Evolutionary conservation across 495 filamentous ascomycete genomes (phyloP).

Genomic region (Hyaloscypha variabilis): DNA sequence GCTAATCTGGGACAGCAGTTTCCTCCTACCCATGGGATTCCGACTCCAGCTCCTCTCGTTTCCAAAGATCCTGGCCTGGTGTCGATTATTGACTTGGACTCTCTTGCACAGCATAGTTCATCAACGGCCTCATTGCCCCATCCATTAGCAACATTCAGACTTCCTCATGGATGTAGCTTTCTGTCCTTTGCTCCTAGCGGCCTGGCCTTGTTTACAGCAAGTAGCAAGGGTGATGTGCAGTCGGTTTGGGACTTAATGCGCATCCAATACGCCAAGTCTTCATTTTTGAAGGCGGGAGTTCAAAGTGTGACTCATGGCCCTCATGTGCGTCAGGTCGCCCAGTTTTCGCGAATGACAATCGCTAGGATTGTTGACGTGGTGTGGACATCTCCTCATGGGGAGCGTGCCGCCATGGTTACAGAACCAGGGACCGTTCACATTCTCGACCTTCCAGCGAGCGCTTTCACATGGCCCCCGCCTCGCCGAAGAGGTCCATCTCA

Average conservation of each 20-base stretch:
- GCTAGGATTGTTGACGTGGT: constrained; percentile 87
- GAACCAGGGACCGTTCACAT: constrained; percentile 93
- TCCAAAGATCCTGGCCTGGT: constrained; percentile 75
- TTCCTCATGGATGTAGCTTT: constrained; percentile 86
- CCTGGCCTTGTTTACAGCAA: constrained; percentile 82
- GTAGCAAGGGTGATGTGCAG: constrained; percentile 88
- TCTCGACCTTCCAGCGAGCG: constrained; percentile 79
- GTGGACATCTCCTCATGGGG: constrained; percentile 81
- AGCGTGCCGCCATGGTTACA: constrained; percentile 82
- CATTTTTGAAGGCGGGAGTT: constrained; percentile 48
- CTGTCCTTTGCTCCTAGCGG: constrained; percentile 88
- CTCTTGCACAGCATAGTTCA: constrained; percentile 48
- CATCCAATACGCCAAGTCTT: constrained; percentile 56
- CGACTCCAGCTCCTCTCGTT: constrained; percentile 42
- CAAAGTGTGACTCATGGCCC: constrained; percentile 38
- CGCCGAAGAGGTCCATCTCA: constrained; percentile 49
- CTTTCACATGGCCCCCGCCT: constrained; percentile 87
- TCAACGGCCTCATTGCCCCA: constrained; percentile 42
- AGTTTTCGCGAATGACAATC: constrained; percentile 87
- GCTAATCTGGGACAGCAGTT: constrained; percentile 49
- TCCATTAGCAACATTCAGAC: constrained; percentile 77
- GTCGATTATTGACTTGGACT: constrained; percentile 81
- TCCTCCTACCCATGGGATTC: constrained; percentile 72
- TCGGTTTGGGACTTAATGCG: constrained; percentile 94
- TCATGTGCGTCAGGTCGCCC: constrained; percentile 80